Conservation (phyloP, 1,284 basidiomycete genomes). For the Trametes pubescens region DNA sequence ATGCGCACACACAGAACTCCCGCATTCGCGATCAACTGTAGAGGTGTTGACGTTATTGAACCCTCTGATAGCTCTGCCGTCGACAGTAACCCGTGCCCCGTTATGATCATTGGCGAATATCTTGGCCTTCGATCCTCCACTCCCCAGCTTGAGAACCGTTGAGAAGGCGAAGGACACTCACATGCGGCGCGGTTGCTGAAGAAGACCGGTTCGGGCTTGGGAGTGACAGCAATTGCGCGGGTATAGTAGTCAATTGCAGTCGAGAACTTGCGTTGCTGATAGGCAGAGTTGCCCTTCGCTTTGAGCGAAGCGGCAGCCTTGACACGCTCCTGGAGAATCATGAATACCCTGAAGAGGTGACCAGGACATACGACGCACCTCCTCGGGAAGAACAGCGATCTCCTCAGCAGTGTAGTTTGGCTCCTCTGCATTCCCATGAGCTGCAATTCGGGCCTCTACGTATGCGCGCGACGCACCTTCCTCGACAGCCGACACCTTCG, state of each 20-base stretch:
- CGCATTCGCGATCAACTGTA: too few relatives aligned
- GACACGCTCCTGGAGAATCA: conserved; percentile 68
- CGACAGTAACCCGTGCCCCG: too few relatives aligned
- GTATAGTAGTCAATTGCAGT: conserved; percentile 89
- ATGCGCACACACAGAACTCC: too few relatives aligned
- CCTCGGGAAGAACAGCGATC: conserved; percentile 62
- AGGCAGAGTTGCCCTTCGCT: conserved; percentile 89
- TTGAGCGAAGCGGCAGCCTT: conserved; percentile 86
- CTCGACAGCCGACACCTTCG: conserved; percentile 46
- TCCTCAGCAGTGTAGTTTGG: conserved; percentile 58
- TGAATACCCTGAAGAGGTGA: neutral
- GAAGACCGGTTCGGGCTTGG: conserved; percentile 92
- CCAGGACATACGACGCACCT: conserved; percentile 50
- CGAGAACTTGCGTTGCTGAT: conserved; percentile 81
- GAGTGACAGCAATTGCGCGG: conserved; percentile 87
- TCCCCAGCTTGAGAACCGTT: too few relatives aligned
- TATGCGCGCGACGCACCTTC: conserved; percentile 44
- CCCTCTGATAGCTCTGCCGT: neutral
- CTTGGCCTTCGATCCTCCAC: too few relatives aligned
- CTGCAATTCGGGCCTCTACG: too few relatives aligned
- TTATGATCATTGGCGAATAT: too few relatives aligned
- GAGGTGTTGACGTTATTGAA: too few relatives aligned
- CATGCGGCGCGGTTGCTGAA: conserved; percentile 98
- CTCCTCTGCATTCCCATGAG: conserved; percentile 28
- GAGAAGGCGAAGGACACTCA: too few relatives aligned